A percentile compares a stretch with the other conserved stretches of the same genome.
Evolutionary conservation across 148 eudicot species (phyloP).

Genomic region (Beta vulgaris): DNA sequence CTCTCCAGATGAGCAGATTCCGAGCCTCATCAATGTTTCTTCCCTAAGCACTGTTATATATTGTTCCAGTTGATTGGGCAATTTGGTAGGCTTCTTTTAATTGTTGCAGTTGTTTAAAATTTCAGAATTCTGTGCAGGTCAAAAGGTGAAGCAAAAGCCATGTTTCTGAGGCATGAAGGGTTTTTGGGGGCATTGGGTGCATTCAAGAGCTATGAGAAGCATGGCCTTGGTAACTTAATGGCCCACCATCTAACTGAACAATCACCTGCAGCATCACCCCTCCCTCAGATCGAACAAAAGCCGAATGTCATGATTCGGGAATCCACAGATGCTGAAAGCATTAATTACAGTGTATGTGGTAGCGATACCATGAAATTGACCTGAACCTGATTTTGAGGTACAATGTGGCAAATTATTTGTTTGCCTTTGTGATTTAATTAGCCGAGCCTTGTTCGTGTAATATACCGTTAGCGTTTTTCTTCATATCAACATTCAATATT

Average conservation of each 20-base stretch:
- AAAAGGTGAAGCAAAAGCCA: conserved; percentile 91
- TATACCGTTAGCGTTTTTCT: not conserved
- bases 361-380: not conserved
- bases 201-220: conserved; percentile 67
- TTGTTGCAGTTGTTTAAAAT: not conserved
- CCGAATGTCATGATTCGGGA: conserved; percentile 18
- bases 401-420: not conserved
- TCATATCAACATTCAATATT: not conserved
- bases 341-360: conserved; percentile 24
- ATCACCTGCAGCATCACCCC: conserved; percentile 33
- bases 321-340: conserved; percentile 25
- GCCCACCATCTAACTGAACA: conserved; percentile 40
- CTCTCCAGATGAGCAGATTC: no score
- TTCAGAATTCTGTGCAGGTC: conserved; percentile 52
- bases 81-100: not conserved
- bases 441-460: not conserved
- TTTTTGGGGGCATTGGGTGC: conserved; percentile 95
- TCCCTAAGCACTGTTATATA: not conserved
- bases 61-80: not conserved
- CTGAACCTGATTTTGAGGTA: conserved; percentile 5
- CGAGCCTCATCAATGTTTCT: not conserved
- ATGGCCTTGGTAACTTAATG: conserved; percentile 37
- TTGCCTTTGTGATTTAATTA: conserved; percentile 1
- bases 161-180: conserved; percentile 93
- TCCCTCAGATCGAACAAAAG: conserved; percentile 27